Percentiles rank a stretch among this genome's conserved stretches.
Evolutionary conservation across 2,329 filamentous ascomycete genomes (phyloP).

Genomic region (Cladorrhinum sp.): DNA sequence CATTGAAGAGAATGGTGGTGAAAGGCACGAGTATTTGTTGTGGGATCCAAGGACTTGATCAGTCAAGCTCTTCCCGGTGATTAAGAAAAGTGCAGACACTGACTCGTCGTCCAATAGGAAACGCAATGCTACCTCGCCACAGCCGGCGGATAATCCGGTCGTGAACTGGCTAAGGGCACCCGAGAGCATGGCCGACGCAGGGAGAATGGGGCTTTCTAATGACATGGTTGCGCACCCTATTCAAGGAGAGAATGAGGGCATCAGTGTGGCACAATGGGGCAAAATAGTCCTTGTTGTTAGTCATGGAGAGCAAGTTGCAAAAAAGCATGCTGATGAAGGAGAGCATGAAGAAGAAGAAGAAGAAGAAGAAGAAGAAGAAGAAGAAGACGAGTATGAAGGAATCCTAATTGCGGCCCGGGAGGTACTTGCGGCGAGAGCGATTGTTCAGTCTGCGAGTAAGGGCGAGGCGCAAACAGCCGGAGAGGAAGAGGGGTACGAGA

Average conservation of each 20-base stretch:
- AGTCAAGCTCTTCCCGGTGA: neutral
- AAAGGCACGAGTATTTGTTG: neutral
- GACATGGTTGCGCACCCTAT: too few species aligned
- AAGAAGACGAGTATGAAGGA: neutral
- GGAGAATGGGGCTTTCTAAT: too few species aligned
- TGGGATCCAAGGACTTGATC: neutral
- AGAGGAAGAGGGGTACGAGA: neutral
- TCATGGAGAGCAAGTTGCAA: too few species aligned
- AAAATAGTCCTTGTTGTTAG: too few species aligned
- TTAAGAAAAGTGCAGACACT: neutral
- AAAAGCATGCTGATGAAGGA: too few species aligned
- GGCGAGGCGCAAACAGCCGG: neutral
- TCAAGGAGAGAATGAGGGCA: too few species aligned
- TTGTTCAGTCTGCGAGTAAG: neutral
- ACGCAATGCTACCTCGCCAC: neutral
- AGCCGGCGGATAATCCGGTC: neutral
- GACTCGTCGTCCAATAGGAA: neutral
- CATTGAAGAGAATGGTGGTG: neutral
- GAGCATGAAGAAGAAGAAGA: neutral
- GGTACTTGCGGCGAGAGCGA: neutral
- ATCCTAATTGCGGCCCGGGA: neutral
- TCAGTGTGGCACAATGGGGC: too few species aligned
- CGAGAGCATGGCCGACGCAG: too few species aligned
- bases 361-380: neutral
- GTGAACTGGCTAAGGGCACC: neutral